Evolutionary conservation across 371 early-diverging fungal genomes (phyloP).

Genomic region (Capillidium rhysosporum): DNA sequence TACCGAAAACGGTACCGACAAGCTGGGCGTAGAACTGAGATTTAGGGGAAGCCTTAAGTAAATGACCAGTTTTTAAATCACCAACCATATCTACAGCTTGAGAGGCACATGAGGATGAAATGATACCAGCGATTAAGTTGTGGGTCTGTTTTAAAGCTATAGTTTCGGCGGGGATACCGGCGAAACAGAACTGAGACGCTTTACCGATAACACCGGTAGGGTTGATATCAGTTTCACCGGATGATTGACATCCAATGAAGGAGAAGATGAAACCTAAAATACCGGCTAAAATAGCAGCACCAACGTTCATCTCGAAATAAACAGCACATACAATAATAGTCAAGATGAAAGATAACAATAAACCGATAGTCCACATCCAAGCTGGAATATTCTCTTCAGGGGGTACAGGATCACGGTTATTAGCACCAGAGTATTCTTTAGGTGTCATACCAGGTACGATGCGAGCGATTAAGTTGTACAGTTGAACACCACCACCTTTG

Average conservation of each 20-base stretch:
- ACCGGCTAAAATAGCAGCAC: constrained; percentile 30
- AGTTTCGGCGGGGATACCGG: constrained; percentile 22
- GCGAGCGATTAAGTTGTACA: constrained; percentile 9
- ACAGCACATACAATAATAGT: constrained; percentile 34
- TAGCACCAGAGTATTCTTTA: constrained; percentile 5
- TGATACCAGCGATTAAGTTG: constrained; percentile 39
- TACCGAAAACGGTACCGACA: constrained; percentile 37
- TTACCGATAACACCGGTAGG: constrained; percentile 41
- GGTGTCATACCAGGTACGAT: neutral
- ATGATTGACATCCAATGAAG: constrained; percentile 43
- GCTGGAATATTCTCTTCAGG: constrained; percentile 31
- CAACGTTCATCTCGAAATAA: constrained; percentile 31
- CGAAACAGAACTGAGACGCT: constrained; percentile 38
- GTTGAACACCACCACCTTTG: constrained; percentile 17
- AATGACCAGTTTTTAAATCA: constrained; percentile 41
- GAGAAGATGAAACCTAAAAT: constrained; percentile 41
- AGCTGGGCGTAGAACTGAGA: constrained; percentile 42
- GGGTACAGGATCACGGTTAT: constrained; percentile 19
- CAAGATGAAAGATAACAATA: constrained; percentile 27
- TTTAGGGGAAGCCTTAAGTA: constrained; percentile 39
- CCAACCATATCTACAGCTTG: constrained; percentile 48
- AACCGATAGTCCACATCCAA: constrained; percentile 34
- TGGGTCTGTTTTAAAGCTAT: constrained; percentile 18
- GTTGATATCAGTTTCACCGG: constrained; percentile 48
- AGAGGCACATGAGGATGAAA: constrained; percentile 30